Conservation (phyloP, 2,329 filamentous ascomycete genomes). For the Penicillium sp. region DNA sequence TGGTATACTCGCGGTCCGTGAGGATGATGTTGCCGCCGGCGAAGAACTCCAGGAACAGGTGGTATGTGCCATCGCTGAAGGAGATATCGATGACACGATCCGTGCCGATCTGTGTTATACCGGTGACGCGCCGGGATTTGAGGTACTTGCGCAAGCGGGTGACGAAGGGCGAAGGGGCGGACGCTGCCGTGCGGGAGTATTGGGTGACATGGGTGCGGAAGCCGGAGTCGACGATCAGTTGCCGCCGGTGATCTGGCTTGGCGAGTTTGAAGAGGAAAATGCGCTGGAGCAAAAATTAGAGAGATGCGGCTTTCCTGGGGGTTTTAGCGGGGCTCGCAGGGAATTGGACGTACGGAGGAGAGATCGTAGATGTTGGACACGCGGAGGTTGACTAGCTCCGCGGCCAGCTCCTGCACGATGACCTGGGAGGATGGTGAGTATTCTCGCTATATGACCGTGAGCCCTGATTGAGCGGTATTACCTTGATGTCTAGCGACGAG, state of each 20-base stretch:
- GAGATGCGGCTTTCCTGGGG: conserved; percentile 7
- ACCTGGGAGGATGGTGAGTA: conserved; percentile 59
- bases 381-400: conserved; percentile 72
- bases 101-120: conserved; percentile 82
- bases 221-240: conserved; percentile 89
- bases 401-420: conserved; percentile 88
- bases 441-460: background rate
- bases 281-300: conserved; percentile 51
- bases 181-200: conserved; percentile 83
- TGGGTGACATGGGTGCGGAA: conserved; percentile 94
- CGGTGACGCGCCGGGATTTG: conserved; percentile 81
- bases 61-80: conserved; percentile 88
- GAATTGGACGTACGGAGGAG: conserved; percentile 61
- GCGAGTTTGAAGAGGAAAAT: conserved; percentile 96
- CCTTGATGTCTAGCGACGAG: conserved; percentile 60
- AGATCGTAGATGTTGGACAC: conserved; percentile 95
- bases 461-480: conserved; percentile 24
- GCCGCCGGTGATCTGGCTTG: conserved; percentile 84
- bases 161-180: conserved; percentile 83
- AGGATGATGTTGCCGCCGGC: conserved; percentile 93
- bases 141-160: conserved; percentile 81
- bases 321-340: background rate
- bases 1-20: conserved; percentile 80
- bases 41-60: conserved; percentile 92
- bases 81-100: conserved; percentile 90